phyloP scores from a whole-genome alignment of 257 asterid species.

The Plantago elongata region DNA sequence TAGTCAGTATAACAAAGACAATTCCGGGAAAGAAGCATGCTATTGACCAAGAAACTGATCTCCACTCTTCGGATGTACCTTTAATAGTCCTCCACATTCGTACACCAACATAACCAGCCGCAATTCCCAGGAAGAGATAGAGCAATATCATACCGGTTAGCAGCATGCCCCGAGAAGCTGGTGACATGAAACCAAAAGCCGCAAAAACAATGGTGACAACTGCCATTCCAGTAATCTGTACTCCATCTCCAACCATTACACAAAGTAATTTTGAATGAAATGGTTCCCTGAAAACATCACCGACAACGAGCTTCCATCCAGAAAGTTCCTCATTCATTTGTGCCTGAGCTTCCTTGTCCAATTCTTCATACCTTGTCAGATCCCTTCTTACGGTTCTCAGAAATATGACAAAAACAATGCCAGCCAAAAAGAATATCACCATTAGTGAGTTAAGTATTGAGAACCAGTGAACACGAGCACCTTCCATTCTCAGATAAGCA shows the following conservation, averaged over 20 bases:
- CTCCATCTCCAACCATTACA: constrained; percentile 80
- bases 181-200: constrained; percentile 84
- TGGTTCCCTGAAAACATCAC: constrained; percentile 85
- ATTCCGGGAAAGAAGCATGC: constrained; percentile 90
- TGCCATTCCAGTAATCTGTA: constrained; percentile 75
- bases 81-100: constrained; percentile 67
- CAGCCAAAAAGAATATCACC: constrained; percentile 83
- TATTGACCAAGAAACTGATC: constrained; percentile 65
- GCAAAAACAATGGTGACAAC: constrained; percentile 71
- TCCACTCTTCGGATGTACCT: constrained; percentile 70
- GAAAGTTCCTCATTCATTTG: constrained; percentile 91
- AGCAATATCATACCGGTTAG: constrained; percentile 80
- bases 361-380: constrained; percentile 75
- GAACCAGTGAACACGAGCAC: constrained; percentile 85
- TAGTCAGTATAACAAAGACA: constrained; percentile 58
- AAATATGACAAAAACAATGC: constrained; percentile 77
- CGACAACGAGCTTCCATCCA: constrained; percentile 90
- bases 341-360: constrained; percentile 83
- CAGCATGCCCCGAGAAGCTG: constrained; percentile 87
- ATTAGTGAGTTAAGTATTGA: constrained; percentile 77
- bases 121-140: constrained; percentile 74
- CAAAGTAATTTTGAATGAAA: constrained; percentile 57
- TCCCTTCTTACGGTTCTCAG: constrained; percentile 84
- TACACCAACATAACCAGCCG: constrained; percentile 65
- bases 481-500: constrained; percentile 83